A percentile compares a stretch with the other conserved stretches of the same genome.
Conservation (phyloP, 495 filamentous ascomycete species). For the Thermochaetoides thermophila region DNA sequence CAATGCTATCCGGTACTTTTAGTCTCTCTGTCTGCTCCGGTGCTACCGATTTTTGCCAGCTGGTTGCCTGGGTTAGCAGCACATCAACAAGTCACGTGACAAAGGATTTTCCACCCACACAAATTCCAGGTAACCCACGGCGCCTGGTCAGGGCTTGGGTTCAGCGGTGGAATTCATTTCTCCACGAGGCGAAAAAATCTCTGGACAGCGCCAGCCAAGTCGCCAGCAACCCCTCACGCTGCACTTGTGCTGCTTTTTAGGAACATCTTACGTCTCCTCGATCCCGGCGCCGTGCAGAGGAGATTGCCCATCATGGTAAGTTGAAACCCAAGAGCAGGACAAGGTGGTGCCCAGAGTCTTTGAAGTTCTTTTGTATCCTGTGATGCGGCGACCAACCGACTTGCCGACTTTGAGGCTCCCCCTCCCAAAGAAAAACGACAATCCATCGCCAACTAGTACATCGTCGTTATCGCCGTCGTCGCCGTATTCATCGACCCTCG, state of each 20-base stretch:
- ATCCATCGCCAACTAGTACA: no score
- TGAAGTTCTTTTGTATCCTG: neutral
- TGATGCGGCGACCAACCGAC: neutral
- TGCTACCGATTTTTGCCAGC: neutral
- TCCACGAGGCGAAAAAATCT: conserved; percentile 24
- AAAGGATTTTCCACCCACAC: conserved; percentile 21
- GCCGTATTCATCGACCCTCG: conserved; percentile 1
- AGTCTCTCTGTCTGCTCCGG: no score
- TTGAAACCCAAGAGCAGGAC: conserved; percentile 4
- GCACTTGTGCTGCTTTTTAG: conserved; percentile 15
- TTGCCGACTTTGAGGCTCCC: no score
- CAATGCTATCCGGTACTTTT: no score
- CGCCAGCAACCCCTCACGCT: conserved; percentile 17
- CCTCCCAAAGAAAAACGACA: no score
- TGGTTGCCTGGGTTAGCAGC: neutral
- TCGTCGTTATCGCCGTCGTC: conserved; percentile 5
- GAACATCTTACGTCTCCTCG: conserved; percentile 13
- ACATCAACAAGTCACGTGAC: conserved; percentile 15
- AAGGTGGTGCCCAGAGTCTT: no score
- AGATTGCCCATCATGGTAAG: conserved; percentile 30
- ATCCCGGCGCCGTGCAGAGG: conserved; percentile 19
- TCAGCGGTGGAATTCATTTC: conserved; percentile 9
- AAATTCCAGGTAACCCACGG: conserved; percentile 15
- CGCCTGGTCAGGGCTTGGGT: conserved; percentile 16
- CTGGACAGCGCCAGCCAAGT: conserved; percentile 20